Evolutionary conservation across 345 rosid genomes (phyloP).

Genomic region (Rhodomyrtus tomentosa): DNA sequence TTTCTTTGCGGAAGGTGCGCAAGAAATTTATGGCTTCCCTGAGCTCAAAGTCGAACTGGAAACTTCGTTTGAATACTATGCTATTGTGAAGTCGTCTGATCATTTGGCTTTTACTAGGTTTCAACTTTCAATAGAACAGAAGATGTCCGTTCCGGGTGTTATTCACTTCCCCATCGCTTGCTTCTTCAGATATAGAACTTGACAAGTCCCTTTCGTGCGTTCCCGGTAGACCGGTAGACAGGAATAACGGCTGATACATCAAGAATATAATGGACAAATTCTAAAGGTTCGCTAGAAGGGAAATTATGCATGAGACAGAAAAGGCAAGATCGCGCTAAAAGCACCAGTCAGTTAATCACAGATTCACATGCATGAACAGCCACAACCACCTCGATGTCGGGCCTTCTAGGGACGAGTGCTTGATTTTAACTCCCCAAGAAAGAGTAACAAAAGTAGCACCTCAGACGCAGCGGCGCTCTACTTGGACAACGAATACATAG

Average conservation of each 20-base stretch:
- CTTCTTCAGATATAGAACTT: background rate
- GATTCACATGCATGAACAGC: background rate
- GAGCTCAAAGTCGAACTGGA: too few relatives aligned
- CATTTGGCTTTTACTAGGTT: too few relatives aligned
- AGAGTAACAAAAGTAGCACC: background rate
- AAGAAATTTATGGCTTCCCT: too few relatives aligned
- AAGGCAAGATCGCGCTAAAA: background rate
- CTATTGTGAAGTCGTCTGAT: background rate
- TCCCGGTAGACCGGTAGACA: background rate
- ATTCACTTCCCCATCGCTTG: background rate
- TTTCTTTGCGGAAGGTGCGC: too few relatives aligned
- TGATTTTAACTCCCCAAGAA: background rate
- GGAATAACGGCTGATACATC: background rate
- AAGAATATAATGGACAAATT: background rate
- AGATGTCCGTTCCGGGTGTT: background rate
- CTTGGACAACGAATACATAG: background rate
- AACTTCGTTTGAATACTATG: too few relatives aligned
- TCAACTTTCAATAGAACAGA: too few relatives aligned
- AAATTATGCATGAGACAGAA: background rate
- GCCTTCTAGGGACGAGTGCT: background rate
- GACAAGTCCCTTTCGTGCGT: background rate
- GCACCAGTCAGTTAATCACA: background rate
- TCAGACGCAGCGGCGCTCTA: background rate
- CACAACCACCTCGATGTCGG: background rate
- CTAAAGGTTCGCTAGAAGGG: background rate